A percentile compares a stretch with the other conserved stretches of the same genome.
These are phyloP conservation scores for Xylogone sp. DNA, from an alignment of 2,329 filamentous ascomycete genomes.

Conservation along the genomic window DNA sequence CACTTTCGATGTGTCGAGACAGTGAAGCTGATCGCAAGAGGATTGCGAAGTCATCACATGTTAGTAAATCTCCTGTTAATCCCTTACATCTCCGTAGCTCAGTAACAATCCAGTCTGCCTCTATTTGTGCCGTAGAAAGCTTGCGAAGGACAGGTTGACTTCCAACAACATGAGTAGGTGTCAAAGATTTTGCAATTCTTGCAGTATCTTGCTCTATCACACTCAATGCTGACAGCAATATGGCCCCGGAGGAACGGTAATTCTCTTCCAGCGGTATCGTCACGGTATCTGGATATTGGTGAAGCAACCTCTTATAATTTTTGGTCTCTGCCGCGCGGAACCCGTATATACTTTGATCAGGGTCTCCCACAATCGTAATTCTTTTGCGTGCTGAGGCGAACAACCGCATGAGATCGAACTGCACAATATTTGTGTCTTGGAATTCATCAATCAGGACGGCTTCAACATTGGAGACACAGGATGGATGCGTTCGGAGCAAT, in stretches of 20 bases:
- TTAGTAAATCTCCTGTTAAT: slow-evolving; percentile 71
- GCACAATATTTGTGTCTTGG: slow-evolving; percentile 92
- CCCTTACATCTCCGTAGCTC: slow-evolving; percentile 71
- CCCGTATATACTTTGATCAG: slow-evolving; percentile 96
- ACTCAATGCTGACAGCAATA: slow-evolving; percentile 73
- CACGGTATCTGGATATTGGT: slow-evolving; percentile 71
- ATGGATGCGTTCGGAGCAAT: slow-evolving; percentile 67
- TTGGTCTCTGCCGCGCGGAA: slow-evolving; percentile 91
- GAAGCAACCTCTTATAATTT: slow-evolving; percentile 76
- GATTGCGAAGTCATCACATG: slow-evolving; percentile 76
- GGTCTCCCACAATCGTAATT: slow-evolving; percentile 95
- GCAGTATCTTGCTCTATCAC: slow-evolving; percentile 88
- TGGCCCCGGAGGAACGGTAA: slow-evolving; percentile 85
- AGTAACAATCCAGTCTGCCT: slow-evolving; percentile 84
- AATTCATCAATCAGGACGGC: slow-evolving; percentile 95
- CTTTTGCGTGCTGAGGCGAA: slow-evolving; percentile 68
- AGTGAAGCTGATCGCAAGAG: slow-evolving; percentile 80
- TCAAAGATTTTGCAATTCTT: slow-evolving; percentile 74
- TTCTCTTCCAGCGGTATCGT: slow-evolving; percentile 89
- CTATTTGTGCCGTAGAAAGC: slow-evolving; percentile 63
- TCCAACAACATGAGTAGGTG: slow-evolving; percentile 76
- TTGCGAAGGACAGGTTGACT: slow-evolving; percentile 77
- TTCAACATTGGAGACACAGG: slow-evolving; percentile 85
- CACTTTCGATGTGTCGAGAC: slow-evolving; percentile 81
- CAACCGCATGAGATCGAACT: slow-evolving; percentile 90